phyloP scores from a whole-genome alignment of 1,284 basidiomycete species.

The Cystobasidium pallidum region DNA sequence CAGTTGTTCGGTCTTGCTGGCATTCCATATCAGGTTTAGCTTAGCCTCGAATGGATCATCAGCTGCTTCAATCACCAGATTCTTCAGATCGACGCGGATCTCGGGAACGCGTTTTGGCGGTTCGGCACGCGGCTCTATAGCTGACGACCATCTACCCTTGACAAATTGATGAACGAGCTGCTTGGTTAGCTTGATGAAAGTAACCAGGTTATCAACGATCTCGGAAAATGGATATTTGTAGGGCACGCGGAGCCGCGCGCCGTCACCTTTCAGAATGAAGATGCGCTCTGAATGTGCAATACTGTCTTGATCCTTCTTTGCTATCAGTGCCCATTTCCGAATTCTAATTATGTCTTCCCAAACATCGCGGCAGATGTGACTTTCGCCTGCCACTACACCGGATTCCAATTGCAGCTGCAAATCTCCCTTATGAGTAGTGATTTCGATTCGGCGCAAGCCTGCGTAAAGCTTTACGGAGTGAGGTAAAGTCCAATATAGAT shows the following conservation, averaged over 20 bases:
- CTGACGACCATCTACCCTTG: constrained; percentile 57
- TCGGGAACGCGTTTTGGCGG: constrained; percentile 70
- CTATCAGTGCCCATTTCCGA: constrained; percentile 64
- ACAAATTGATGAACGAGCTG: constrained; percentile 58
- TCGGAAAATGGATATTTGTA: constrained; percentile 71
- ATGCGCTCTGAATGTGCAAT: constrained; percentile 52
- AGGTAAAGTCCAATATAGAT: constrained; percentile 55
- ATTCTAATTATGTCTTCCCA: constrained; percentile 82
- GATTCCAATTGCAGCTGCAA: constrained; percentile 56
- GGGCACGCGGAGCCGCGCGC: constrained; percentile 75
- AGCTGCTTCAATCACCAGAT: constrained; percentile 73
- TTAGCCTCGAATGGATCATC: constrained; percentile 86
- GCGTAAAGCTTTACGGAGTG: constrained; percentile 52
- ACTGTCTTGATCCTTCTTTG: constrained; percentile 54
- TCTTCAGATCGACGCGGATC: constrained; percentile 64
- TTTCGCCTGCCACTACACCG: constrained; percentile 60
- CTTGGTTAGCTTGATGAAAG: constrained; percentile 58
- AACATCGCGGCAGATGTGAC: constrained; percentile 56
- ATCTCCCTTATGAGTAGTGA: constrained; percentile 50
- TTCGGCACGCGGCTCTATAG: constrained; percentile 73
- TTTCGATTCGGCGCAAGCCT: constrained; percentile 45
- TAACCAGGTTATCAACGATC: constrained; percentile 57
- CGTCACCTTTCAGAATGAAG: constrained; percentile 65
- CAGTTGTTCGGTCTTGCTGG: constrained; percentile 74
- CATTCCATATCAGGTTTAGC: constrained; percentile 75